A percentile compares a stretch with the other conserved stretches of the same genome.
Evolutionary conservation across 2,329 filamentous ascomycete genomes (phyloP).

Genomic region (Hypoxylon sp.): DNA sequence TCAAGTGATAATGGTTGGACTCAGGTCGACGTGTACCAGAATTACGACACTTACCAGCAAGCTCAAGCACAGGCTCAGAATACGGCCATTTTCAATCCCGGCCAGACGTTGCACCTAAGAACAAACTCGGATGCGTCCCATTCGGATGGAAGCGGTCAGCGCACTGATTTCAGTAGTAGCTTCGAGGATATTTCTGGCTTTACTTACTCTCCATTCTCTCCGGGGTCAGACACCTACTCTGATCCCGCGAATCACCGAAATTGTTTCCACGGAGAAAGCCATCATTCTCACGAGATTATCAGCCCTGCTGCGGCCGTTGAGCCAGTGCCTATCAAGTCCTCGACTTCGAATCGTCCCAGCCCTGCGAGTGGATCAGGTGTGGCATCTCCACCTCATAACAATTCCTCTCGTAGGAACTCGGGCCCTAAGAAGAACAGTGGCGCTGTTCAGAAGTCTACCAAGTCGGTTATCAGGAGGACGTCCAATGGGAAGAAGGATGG

Average conservation of each 20-base stretch:
- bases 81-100: constrained; percentile 88
- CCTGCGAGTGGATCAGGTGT: constrained; percentile 73
- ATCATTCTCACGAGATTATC: constrained; percentile 69
- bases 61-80: constrained; percentile 66
- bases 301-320: constrained; percentile 78
- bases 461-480: constrained; percentile 85
- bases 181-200: constrained; percentile 84
- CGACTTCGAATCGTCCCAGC: constrained; percentile 70
- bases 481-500: constrained; percentile 84
- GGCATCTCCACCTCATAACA: constrained; percentile 71
- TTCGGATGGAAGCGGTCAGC: constrained; percentile 74
- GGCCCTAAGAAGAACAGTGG: constrained; percentile 82
- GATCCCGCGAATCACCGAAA: constrained; percentile 73
- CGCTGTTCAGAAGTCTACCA: constrained; percentile 77
- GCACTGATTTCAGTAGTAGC: constrained; percentile 77
- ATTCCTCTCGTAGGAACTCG: constrained; percentile 76
- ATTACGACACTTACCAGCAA: constrained; percentile 76
- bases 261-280: constrained; percentile 71
- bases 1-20: constrained; percentile 94
- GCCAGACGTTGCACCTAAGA: constrained; percentile 89
- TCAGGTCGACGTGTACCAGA: constrained; percentile 81
- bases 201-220: constrained; percentile 84
- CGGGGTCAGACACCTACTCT: constrained; percentile 81
- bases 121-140: constrained; percentile 89
- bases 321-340: constrained; percentile 78